Evolutionary conservation across 495 filamentous ascomycete genomes (phyloP).

Genomic region (Tuber borchii): DNA sequence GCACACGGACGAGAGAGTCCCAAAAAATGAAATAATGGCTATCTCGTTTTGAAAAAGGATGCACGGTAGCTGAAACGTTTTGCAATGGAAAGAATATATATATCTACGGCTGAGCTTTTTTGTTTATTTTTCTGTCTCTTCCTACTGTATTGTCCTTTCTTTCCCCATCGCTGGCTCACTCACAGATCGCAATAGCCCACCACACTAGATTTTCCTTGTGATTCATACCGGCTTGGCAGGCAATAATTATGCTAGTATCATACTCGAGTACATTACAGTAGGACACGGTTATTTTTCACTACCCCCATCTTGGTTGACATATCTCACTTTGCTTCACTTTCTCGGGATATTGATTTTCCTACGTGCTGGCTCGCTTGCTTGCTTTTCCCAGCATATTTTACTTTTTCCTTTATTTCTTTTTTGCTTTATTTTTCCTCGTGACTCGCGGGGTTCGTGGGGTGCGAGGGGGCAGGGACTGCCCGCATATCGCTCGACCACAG

Average conservation of each 20-base stretch:
- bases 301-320: background rate
- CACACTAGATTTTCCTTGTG: background rate
- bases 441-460: background rate
- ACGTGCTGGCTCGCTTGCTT: background rate
- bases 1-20: background rate
- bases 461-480: background rate
- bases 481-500: background rate
- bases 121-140: background rate
- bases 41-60: background rate
- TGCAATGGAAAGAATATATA: background rate
- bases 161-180: background rate
- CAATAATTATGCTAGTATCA: background rate
- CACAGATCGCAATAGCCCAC: background rate
- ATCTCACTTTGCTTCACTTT: constrained; percentile 3
- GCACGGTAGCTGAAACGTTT: background rate
- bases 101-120: background rate
- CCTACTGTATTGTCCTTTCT: background rate
- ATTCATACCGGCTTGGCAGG: background rate
- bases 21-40: background rate
- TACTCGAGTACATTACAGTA: background rate
- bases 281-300: background rate
- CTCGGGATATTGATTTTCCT: constrained; percentile 2
- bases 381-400: background rate
- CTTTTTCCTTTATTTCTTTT: background rate
- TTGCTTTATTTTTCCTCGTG: background rate